These are phyloP conservation scores for Vitis rotundifolia DNA, from an alignment of 164 flowering plant genomes.

Conservation along the genomic window DNA sequence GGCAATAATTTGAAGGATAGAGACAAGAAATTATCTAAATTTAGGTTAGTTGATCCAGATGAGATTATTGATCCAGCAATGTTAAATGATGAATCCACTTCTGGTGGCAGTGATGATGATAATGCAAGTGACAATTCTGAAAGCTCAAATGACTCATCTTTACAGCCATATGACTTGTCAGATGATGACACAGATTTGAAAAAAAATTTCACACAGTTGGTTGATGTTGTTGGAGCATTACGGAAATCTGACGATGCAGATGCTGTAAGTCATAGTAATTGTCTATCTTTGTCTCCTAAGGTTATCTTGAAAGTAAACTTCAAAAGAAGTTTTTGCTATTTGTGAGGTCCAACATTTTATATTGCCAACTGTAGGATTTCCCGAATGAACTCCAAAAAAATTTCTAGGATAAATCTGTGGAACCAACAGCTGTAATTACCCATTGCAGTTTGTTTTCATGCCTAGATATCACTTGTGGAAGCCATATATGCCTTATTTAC, in stretches of 20 bases:
- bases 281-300: conserved; percentile 1
- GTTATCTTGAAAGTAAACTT: background rate
- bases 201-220: conserved; percentile 71
- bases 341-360: background rate
- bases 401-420: no score
- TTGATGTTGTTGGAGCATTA: conserved; percentile 82
- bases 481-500: background rate
- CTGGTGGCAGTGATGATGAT: conserved; percentile 58
- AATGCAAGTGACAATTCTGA: conserved; percentile 65
- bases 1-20: conserved; percentile 20
- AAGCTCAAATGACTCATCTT: conserved; percentile 67
- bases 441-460: background rate
- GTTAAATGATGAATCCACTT: conserved; percentile 34
- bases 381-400: no score
- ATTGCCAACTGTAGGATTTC: no score
- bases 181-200: conserved; percentile 87
- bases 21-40: conserved; percentile 35
- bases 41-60: conserved; percentile 68
- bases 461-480: background rate
- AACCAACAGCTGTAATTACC: background rate
- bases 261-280: conserved; percentile 63
- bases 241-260: conserved; percentile 91
- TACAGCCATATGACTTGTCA: conserved; percentile 88
- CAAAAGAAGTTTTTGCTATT: background rate
- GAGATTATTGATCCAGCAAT: conserved; percentile 83